Percentiles rank a stretch among this genome's conserved stretches.
Evolutionary conservation across 2,329 filamentous ascomycete species (phyloP).

Genomic region (Aspergillus bombycis): DNA sequence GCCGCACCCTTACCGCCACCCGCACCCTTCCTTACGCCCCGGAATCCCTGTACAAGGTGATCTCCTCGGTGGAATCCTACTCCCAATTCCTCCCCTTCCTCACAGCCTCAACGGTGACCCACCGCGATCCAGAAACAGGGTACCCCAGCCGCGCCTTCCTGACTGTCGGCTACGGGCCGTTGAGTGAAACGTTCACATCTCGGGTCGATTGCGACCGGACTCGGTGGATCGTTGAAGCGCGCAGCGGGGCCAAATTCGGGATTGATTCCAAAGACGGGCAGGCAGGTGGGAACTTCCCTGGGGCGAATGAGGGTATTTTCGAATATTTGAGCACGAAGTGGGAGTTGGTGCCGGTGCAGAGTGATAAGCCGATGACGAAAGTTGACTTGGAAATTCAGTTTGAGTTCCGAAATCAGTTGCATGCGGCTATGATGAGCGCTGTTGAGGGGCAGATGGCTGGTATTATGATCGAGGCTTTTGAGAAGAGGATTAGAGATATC

Average conservation of each 20-base stretch:
- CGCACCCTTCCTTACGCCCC: constrained; percentile 77
- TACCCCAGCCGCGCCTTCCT: constrained; percentile 75
- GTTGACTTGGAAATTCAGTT: constrained; percentile 79
- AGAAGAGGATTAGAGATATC: constrained; percentile 71
- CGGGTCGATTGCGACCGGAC: constrained; percentile 76
- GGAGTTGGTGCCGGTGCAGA: constrained; percentile 44
- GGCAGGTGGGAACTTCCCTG: constrained; percentile 58
- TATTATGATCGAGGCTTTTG: constrained; percentile 92
- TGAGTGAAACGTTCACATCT: constrained; percentile 83
- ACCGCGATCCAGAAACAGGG: constrained; percentile 60
- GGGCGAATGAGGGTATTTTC: constrained; percentile 52
- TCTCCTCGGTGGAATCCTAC: constrained; percentile 88
- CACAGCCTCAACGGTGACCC: constrained; percentile 73
- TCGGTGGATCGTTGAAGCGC: constrained; percentile 70
- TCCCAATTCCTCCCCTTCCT: constrained; percentile 90
- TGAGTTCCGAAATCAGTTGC: constrained; percentile 85
- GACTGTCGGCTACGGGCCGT: constrained; percentile 79
- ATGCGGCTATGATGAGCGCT: constrained; percentile 77
- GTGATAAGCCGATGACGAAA: constrained; percentile 59
- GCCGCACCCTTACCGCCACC: constrained; percentile 71
- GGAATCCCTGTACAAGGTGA: constrained; percentile 74
- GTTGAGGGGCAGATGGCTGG: constrained; percentile 83
- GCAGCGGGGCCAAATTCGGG: constrained; percentile 45
- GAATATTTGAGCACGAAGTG: constrained; percentile 50
- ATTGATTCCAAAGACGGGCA: constrained; percentile 61